phyloP scores from a whole-genome alignment of 495 filamentous ascomycete genomes.

The Parathielavia appendiculata region DNA sequence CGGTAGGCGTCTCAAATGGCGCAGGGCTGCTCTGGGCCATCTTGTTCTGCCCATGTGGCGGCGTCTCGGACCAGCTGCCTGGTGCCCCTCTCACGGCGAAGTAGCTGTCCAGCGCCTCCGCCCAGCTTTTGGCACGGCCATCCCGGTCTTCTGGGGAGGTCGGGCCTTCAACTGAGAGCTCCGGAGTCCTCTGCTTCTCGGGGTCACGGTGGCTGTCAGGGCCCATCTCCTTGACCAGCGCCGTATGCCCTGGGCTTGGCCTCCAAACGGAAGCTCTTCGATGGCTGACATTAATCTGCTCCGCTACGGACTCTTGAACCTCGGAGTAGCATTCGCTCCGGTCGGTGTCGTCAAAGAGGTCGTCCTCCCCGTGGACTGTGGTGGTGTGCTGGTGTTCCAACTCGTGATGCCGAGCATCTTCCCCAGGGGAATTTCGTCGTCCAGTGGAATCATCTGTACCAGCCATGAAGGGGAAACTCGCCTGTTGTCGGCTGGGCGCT shows the following conservation, averaged over 20 bases:
- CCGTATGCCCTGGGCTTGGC: not conserved
- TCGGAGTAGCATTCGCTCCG: conserved; percentile 8
- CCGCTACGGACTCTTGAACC: not conserved
- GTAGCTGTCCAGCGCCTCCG: conserved; percentile 11
- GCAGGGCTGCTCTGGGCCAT: not conserved
- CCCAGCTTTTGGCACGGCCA: not conserved
- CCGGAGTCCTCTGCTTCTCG: not conserved
- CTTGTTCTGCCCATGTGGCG: not conserved
- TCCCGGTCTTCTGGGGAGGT: not conserved
- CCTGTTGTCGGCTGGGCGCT: not conserved
- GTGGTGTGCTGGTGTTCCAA: conserved; percentile 19
- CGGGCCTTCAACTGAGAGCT: not conserved
- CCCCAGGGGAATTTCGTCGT: not conserved
- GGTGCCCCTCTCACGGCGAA: not conserved
- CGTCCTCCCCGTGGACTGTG: conserved; percentile 26
- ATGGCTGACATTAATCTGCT: not conserved
- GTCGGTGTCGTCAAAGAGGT: conserved; percentile 26
- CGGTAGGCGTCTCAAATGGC: conserved; percentile 20
- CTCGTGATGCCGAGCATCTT: not conserved
- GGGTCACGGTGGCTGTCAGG: no score
- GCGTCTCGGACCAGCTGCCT: not conserved
- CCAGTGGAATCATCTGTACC: conserved; percentile 6
- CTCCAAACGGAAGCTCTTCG: not conserved
- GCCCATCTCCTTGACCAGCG: not conserved
- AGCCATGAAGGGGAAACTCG: not conserved